Base-by-base conservation (phyloP, 805 yeast species). In the Pichia paraexigua region DNA sequence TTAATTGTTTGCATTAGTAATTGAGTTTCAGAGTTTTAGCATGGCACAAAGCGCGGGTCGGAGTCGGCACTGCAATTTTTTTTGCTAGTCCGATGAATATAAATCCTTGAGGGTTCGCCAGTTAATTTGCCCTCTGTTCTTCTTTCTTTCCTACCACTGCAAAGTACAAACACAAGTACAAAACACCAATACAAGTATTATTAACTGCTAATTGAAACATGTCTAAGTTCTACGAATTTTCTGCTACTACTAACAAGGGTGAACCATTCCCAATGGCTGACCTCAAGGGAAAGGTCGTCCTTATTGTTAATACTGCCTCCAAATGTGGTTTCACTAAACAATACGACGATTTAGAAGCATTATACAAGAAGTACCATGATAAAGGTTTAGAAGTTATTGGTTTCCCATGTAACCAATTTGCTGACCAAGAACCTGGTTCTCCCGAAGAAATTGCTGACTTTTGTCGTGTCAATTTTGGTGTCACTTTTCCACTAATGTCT, bases 361-460 rank as follows among this genome's bases (percentile, higher is more conserved):
- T 90, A 13, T 82, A 87, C 70, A 70, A 80, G 54, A 80, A 81
- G 63, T 86, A 83, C 69, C 69, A 76, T 49, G 79, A 75, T 46
- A 62, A 76, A 55, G 95, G 87, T 1, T 71, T 91, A 22, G 80
- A 71, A 45, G 74, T 90, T 25, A 56, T 90, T 37, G 97, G 90
- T 0, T 89, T 90, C 77, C 97, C 97, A 32, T 87, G 96, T 69
- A 87, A 88, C 70, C 96, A 89, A 66, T 90, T 90, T 65, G 91
- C 85, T 24, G 71, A 78, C 60, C 85, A 94, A 73, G 87, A 91
- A 69, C 84, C 94, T 58, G 83, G 82, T 5, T 63, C 78, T 3
- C 80, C 78, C 47, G 77, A 81, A 51, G 90, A 86, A 61, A 87
- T 88, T 57, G 82, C 80, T 21, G 67, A 75, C 45, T 86, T 85